Percentiles rank a stretch among this genome's conserved stretches.
phyloP scores from a whole-genome alignment of 768 basidiomycete genomes.

The Tephrocybe sp. region DNA sequence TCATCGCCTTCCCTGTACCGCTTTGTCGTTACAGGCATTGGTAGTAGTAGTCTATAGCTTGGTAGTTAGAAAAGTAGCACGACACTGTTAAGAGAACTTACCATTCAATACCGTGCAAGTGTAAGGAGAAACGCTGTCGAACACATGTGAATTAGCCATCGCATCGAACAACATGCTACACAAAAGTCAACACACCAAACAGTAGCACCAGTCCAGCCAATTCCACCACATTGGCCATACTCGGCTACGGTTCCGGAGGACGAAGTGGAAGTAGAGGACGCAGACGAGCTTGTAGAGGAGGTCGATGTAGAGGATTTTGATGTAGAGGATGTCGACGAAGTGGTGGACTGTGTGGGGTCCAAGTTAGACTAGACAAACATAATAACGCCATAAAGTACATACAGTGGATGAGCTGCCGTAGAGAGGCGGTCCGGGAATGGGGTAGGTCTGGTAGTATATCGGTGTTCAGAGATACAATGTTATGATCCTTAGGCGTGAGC shows the following conservation, averaged over 20 bases:
- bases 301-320: constrained; percentile 11
- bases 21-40: constrained; percentile 40
- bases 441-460: constrained; percentile 28
- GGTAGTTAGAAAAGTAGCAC: not conserved
- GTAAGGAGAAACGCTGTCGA: constrained; percentile 30
- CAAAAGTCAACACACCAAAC: constrained; percentile 27
- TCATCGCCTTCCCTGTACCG: not conserved
- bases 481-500: not conserved
- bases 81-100: constrained; percentile 13
- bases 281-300: constrained; percentile 14
- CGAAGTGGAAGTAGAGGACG: not conserved
- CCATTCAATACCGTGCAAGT: constrained; percentile 33
- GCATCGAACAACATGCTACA: not conserved
- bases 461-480: not conserved
- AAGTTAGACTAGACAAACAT: not conserved
- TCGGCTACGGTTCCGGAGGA: constrained; percentile 29
- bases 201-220: constrained; percentile 35
- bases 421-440: constrained; percentile 44
- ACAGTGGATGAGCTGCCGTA: constrained; percentile 28
- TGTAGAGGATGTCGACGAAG: not conserved
- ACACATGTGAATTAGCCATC: not conserved
- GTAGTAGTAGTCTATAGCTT: constrained; percentile 31
- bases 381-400: not conserved
- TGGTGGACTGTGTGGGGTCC: not conserved
- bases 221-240: constrained; percentile 44